Percentiles rank a stretch among this genome's conserved stretches.
Evolutionary conservation across 495 filamentous ascomycete genomes (phyloP).

Genomic region (Penicillium daleae): DNA sequence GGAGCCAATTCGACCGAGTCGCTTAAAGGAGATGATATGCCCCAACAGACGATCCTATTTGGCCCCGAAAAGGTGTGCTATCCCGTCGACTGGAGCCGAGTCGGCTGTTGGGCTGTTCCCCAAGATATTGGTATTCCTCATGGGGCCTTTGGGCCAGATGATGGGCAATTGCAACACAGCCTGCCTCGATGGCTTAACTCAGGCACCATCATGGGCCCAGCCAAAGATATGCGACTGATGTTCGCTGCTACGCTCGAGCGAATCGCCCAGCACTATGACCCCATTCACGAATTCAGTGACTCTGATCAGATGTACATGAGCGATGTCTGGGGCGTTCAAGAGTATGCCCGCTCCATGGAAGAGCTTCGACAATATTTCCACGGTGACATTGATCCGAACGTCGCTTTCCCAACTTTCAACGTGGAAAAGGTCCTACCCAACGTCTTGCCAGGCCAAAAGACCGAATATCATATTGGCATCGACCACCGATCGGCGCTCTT

Average conservation of each 20-base stretch:
- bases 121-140: slow-evolving; percentile 15
- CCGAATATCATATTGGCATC: slow-evolving; percentile 23
- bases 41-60: slow-evolving; percentile 20
- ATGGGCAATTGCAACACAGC: slow-evolving; percentile 16
- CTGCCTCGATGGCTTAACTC: slow-evolving; percentile 23
- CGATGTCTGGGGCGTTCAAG: slow-evolving; percentile 24
- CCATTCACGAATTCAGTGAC: slow-evolving; percentile 19
- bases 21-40: slow-evolving; percentile 5
- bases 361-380: slow-evolving; percentile 16
- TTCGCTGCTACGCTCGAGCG: slow-evolving; percentile 19
- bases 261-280: slow-evolving; percentile 16
- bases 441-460: slow-evolving; percentile 3
- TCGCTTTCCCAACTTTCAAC: slow-evolving; percentile 4
- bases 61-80: slow-evolving; percentile 25
- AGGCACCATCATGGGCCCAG: slow-evolving; percentile 23
- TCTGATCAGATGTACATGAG: slow-evolving; percentile 26
- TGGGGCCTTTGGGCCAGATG: slow-evolving; percentile 18
- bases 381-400: slow-evolving; percentile 12
- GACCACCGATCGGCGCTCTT: slow-evolving; percentile 20
- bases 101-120: slow-evolving; percentile 22
- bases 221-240: slow-evolving; percentile 18
- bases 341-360: slow-evolving; percentile 16
- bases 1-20: slow-evolving; percentile 6
- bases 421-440: slow-evolving; percentile 12
- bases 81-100: slow-evolving; percentile 11